Conservation (phyloP, 2,329 filamentous ascomycete species). For the Arthrobotrys musiformis region DNA sequence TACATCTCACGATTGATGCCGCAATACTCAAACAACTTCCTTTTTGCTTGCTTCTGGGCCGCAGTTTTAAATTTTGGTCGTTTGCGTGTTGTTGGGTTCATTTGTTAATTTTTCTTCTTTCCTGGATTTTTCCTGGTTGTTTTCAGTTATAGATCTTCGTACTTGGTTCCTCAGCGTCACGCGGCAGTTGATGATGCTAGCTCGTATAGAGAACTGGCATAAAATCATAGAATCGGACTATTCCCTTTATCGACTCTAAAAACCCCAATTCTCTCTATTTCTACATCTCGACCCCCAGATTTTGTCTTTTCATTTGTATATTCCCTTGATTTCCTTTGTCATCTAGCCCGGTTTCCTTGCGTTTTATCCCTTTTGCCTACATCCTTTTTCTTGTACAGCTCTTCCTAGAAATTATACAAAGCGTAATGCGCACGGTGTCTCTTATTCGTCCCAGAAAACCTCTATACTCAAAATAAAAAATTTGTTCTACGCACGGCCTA, state of each 20-base stretch:
- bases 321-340: neutral
- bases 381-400: neutral
- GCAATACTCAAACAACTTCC: neutral
- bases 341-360: neutral
- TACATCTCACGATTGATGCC: neutral
- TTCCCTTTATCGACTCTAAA: neutral
- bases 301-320: neutral
- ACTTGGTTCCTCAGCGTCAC: constrained; percentile 9
- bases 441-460: neutral
- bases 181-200: neutral
- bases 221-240: neutral
- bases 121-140: constrained; percentile 5
- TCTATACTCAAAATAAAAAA: too few species aligned
- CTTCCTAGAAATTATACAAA: neutral
- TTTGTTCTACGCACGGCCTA: neutral
- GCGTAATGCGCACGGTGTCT: neutral
- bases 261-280: neutral
- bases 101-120: constrained; percentile 16
- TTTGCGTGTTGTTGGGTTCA: neutral
- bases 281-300: neutral
- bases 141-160: constrained; percentile 30
- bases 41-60: neutral
- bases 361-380: neutral
- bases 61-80: neutral
- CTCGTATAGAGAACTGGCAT: constrained; percentile 8